A percentile compares a stretch with the other conserved stretches of the same genome.
These are phyloP conservation scores for Angophora floribunda DNA, from an alignment of 345 rosid species.

Conservation along the genomic window DNA sequence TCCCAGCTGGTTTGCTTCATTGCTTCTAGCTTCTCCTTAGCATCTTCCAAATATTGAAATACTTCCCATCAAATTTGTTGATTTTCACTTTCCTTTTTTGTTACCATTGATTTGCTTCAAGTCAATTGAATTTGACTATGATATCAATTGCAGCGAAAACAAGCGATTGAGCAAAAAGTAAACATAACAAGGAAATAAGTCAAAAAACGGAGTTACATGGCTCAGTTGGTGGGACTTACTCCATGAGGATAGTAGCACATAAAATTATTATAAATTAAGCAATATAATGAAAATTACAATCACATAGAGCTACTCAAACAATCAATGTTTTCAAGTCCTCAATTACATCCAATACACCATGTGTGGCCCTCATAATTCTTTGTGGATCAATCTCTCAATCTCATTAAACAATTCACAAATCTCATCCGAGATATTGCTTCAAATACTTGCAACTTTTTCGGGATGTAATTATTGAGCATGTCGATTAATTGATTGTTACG, in stretches of 20 bases:
- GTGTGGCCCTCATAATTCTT: not conserved
- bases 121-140: not conserved
- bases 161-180: not conserved
- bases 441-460: not conserved
- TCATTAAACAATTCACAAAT: not conserved
- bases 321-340: not conserved
- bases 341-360: not conserved
- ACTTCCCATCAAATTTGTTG: not conserved
- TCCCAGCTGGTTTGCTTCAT: not conserved
- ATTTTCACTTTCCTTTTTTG: not conserved
- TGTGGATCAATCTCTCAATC: not conserved
- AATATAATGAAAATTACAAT: not conserved
- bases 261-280: not conserved
- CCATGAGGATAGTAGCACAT: not conserved
- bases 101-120: not conserved
- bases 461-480: not conserved
- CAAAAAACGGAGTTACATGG: not conserved
- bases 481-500: not conserved
- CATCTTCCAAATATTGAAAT: not conserved
- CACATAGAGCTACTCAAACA: not conserved
- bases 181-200: not conserved
- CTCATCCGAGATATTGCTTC: not conserved
- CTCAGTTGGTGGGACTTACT: not conserved
- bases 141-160: not conserved
- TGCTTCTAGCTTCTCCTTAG: not conserved